phyloP scores from a whole-genome alignment of 73 alveolate species.

The Urostyla sp. region DNA sequence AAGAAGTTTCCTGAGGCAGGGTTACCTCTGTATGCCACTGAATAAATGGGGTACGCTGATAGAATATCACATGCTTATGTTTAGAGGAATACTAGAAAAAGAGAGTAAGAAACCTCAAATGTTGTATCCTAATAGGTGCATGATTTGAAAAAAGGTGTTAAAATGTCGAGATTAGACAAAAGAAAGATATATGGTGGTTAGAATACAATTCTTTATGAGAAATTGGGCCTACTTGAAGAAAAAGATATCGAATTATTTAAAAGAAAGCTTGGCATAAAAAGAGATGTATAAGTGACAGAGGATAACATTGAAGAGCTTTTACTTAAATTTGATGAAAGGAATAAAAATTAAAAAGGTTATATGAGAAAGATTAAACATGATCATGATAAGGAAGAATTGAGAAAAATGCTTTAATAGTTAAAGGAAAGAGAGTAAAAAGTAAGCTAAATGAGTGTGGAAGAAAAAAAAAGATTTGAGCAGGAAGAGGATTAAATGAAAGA shows the following conservation, averaged over 20 bases:
- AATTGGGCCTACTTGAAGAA: constrained; percentile 59
- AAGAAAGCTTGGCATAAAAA: constrained; percentile 47
- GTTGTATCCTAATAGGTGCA: background rate
- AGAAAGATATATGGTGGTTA: constrained; percentile 61
- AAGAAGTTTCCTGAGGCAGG: constrained; percentile 87
- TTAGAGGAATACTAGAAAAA: constrained; percentile 11
- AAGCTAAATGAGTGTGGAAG: constrained; percentile 55
- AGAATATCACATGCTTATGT: constrained; percentile 8
- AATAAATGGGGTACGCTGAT: constrained; percentile 66
- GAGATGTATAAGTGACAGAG: background rate
- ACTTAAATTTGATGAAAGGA: constrained; percentile 43
- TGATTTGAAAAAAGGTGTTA: constrained; percentile 31
- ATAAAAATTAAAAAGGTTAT: constrained; percentile 30
- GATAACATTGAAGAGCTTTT: constrained; percentile 27
- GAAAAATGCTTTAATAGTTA: constrained; percentile 28
- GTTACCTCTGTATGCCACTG: constrained; percentile 59
- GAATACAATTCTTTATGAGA: constrained; percentile 23
- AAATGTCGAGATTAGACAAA: constrained; percentile 51
- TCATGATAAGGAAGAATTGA: constrained; percentile 40
- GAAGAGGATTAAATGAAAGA: constrained; percentile 56
- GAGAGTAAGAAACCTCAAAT: constrained; percentile 19
- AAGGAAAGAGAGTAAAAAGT: constrained; percentile 59
- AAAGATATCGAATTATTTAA: constrained; percentile 40
- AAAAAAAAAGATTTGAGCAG: constrained; percentile 54
- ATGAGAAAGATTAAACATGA: constrained; percentile 28